phyloP scores from a whole-genome alignment of 2,329 filamentous ascomycete species.

The Cladosporium sp. region DNA sequence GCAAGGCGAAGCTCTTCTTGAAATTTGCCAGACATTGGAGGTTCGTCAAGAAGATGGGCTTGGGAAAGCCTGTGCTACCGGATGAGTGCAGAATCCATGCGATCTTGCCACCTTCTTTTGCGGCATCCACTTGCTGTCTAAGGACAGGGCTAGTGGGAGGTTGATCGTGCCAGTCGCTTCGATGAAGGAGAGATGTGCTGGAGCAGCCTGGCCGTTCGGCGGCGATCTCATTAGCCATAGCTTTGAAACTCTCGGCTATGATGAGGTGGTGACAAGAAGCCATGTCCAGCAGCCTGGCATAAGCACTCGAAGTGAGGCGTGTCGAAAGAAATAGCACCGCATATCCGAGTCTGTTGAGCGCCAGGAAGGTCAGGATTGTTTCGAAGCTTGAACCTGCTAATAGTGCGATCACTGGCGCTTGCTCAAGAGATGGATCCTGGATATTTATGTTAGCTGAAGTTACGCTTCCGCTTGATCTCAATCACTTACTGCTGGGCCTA shows the following conservation, averaged over 20 bases:
- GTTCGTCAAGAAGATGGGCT: constrained; percentile 56
- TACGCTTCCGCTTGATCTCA: neutral
- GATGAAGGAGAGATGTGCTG: constrained; percentile 24
- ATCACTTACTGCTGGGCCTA: constrained; percentile 22
- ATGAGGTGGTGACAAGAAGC: constrained; percentile 31
- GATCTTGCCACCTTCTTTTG: constrained; percentile 29
- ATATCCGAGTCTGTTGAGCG: constrained; percentile 50
- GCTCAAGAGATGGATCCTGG: constrained; percentile 20
- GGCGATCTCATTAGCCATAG: constrained; percentile 28
- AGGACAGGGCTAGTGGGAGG: constrained; percentile 13
- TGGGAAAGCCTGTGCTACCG: constrained; percentile 57
- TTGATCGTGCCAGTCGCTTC: constrained; percentile 19
- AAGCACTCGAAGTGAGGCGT: constrained; percentile 46
- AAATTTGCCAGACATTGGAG: constrained; percentile 45
- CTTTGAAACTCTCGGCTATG: constrained; percentile 19
- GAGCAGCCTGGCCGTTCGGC: constrained; percentile 26
- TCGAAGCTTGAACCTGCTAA: constrained; percentile 50
- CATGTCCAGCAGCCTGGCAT: constrained; percentile 42
- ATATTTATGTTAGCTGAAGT: neutral
- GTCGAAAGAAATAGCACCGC: constrained; percentile 50
- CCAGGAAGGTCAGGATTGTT: constrained; percentile 50
- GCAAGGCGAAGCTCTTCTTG: constrained; percentile 40
- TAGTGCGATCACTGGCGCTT: constrained; percentile 41
- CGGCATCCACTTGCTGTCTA: constrained; percentile 12
- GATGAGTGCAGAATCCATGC: constrained; percentile 45